Evolutionary conservation across 2,329 filamentous ascomycete genomes (phyloP).

Genomic region (Graphium sp.): DNA sequence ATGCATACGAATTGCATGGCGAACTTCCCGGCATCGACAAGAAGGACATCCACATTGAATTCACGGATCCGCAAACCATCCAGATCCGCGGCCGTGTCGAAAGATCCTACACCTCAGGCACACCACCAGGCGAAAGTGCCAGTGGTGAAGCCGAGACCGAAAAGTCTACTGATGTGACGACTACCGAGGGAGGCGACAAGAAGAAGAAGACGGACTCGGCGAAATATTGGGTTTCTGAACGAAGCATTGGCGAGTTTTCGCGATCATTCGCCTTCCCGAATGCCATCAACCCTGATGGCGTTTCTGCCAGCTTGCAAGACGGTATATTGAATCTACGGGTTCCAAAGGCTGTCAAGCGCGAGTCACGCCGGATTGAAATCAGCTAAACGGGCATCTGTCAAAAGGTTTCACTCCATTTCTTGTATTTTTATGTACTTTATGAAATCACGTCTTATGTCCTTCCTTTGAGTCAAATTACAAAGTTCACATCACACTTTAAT

Average conservation of each 20-base stretch:
- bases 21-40: constrained; percentile 63
- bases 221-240: constrained; percentile 58
- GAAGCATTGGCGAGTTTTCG: constrained; percentile 48
- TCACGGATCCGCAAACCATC: constrained; percentile 59
- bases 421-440: too few relatives aligned
- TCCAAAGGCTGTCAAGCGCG: constrained; percentile 47
- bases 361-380: constrained; percentile 36
- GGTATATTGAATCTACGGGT: constrained; percentile 47
- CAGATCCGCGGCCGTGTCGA: constrained; percentile 54
- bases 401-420: too few relatives aligned
- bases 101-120: constrained; percentile 34
- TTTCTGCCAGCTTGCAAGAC: constrained; percentile 45
- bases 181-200: constrained; percentile 4
- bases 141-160: too few relatives aligned
- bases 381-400: too few relatives aligned
- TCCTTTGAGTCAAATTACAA: too few relatives aligned
- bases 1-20: constrained; percentile 60
- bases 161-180: constrained; percentile 4
- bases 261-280: constrained; percentile 51
- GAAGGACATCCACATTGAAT: constrained; percentile 61
- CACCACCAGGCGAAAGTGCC: constrained; percentile 45
- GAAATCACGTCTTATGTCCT: too few relatives aligned
- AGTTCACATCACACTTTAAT: too few relatives aligned
- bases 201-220: constrained; percentile 16
- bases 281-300: constrained; percentile 44